Conservation (phyloP, 2,329 filamentous ascomycete genomes). For the Pleoardoris graminearum region DNA sequence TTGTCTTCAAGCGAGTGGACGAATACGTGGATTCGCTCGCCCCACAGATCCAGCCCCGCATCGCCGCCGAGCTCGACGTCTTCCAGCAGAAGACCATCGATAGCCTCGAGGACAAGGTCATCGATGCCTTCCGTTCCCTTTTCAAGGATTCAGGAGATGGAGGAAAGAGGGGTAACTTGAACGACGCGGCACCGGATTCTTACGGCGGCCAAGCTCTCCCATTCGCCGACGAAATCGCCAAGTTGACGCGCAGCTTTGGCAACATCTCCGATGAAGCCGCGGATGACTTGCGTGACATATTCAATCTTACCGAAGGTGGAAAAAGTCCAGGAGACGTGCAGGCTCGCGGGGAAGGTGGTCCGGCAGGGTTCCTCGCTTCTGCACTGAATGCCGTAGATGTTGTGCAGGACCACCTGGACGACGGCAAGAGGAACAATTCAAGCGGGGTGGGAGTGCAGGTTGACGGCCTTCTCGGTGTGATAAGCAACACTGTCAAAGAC, state of each 20-base stretch:
- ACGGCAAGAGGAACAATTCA: slow-evolving; percentile 9
- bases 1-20: slow-evolving; percentile 33
- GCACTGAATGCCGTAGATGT: slow-evolving; percentile 31
- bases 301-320: slow-evolving; percentile 28
- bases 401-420: slow-evolving; percentile 32
- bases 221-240: slow-evolving; percentile 35
- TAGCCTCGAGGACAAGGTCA: slow-evolving; percentile 33
- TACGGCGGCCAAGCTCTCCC: slow-evolving; percentile 35
- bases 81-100: slow-evolving; percentile 40
- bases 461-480: slow-evolving; percentile 30
- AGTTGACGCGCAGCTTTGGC: slow-evolving; percentile 34
- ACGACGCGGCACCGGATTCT: slow-evolving; percentile 32
- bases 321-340: slow-evolving; percentile 17
- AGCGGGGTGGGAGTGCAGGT: slow-evolving; percentile 26
- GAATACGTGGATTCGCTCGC: slow-evolving; percentile 37
- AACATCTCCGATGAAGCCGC: slow-evolving; percentile 33
- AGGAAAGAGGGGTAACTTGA: slow-evolving; percentile 19
- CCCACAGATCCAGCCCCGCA: slow-evolving; percentile 38
- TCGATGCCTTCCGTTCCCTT: slow-evolving; percentile 34
- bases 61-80: slow-evolving; percentile 32
- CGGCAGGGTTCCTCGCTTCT: slow-evolving; percentile 30
- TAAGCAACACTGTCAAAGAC: slow-evolving; percentile 34
- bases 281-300: slow-evolving; percentile 34
- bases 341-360: slow-evolving; percentile 19
- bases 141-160: slow-evolving; percentile 30